These are phyloP conservation scores for Cetraspora pellucida DNA, from an alignment of 192 early-diverging fungal genomes.

Conservation along the genomic window DNA sequence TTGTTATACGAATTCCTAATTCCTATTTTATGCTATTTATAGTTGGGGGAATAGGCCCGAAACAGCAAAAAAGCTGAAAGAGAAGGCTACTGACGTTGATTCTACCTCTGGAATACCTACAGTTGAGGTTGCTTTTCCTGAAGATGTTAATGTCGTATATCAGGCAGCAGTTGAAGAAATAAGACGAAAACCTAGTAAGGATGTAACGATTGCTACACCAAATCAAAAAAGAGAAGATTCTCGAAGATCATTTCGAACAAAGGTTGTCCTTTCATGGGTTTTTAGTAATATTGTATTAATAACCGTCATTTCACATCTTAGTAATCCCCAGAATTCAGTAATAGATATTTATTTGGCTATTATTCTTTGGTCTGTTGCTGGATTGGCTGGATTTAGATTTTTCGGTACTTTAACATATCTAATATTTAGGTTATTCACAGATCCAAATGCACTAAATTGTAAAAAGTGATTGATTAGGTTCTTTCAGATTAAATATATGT, in stretches of 20 bases:
- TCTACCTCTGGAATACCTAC: too few species aligned
- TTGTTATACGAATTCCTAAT: background rate
- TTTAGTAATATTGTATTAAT: constrained; percentile 75
- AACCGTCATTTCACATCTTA: constrained; percentile 60
- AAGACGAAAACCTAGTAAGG: too few species aligned
- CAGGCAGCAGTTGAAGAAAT: too few species aligned
- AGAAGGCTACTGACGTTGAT: too few species aligned
- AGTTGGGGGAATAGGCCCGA: constrained; percentile 57
- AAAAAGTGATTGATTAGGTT: too few species aligned
- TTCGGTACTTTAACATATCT: constrained; percentile 69
- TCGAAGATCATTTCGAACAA: constrained; percentile 80
- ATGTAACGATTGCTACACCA: constrained; percentile 50
- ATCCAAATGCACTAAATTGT: background rate
- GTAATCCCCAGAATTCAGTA: constrained; percentile 19
- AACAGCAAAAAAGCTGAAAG: too few species aligned
- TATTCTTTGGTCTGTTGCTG: constrained; percentile 79
- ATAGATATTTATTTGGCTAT: constrained; percentile 58
- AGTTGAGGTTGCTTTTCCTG: too few species aligned
- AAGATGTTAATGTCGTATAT: too few species aligned
- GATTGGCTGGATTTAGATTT: constrained; percentile 68
- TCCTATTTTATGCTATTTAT: too few species aligned
- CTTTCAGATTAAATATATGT: too few species aligned
- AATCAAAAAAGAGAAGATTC: constrained; percentile 80
- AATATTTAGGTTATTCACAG: constrained; percentile 59
- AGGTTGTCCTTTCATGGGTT: constrained; percentile 73